Base-by-base conservation (phyloP, 768 basidiomycete genomes). In the Mrakia frigida region DNA sequence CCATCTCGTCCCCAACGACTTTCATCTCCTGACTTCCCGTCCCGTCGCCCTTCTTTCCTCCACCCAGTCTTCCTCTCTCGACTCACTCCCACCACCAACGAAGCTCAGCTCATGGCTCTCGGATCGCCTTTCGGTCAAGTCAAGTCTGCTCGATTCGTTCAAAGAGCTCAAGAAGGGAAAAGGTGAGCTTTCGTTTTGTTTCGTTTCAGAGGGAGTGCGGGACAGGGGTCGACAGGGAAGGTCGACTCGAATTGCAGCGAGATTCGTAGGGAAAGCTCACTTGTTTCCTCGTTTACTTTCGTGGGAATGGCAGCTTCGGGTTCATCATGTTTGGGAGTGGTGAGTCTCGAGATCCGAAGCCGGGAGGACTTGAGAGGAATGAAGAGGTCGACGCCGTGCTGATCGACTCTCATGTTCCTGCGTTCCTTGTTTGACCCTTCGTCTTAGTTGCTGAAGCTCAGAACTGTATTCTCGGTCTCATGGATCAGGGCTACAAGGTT, bases 401-500 rank as follows among this genome's bases (percentile, higher is more conserved):
- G 56, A 56, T 33, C 23, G 28, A 10, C 5, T n/a, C n/a, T n/a
- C n/a, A n/a, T 41, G 16, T 7, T 14, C n/a, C 46, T 56, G n/a
- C 23, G 35, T 50, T 28, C 25, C 43, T 43, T 37, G 16, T 70
- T 70, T 25, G 14, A 3, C 21, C 70, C 21, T 41, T 43, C 28
- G n/a, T 59, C 60, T 46, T 37, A 68, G 71, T 71, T 7, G 23
- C 52, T 5, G 70, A 77, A 25, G 76, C 76, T 14, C 70, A 73
- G 67, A 52, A 35, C 14, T 72, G 70, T 31, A 77, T 77, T 23
- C 37, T 52, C 35, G 71, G 71, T 28, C 63, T 77, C 3, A 68
- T 37, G 21, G 71, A 77, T 28, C 68, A 67, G 46, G 76, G 76
- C 37, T 77, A 77, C 71, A 73, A 73, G 52, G 56, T 71, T 35